These are phyloP conservation scores for Apiospora marii DNA, from an alignment of 2,329 filamentous ascomycete genomes.

Conservation along the genomic window DNA sequence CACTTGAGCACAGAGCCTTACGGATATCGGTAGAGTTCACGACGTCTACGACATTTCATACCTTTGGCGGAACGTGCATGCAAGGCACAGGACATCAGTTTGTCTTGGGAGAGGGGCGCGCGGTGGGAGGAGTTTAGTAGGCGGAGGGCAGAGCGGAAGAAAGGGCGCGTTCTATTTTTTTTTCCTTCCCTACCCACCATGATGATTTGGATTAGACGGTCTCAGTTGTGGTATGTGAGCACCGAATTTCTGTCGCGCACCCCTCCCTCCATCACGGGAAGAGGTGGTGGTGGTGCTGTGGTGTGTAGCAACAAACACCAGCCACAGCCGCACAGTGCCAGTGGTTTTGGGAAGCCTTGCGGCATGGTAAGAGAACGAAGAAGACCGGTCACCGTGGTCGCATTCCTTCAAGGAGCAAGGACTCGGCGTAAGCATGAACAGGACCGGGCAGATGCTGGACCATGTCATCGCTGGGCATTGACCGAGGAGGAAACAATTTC, in stretches of 20 bases:
- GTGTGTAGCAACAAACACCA: neutral
- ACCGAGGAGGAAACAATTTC: conserved; percentile 19
- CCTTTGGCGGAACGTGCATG: neutral
- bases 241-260: conserved; percentile 4
- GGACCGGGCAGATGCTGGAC: neutral
- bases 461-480: conserved; percentile 6
- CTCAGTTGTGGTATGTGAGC: conserved; percentile 20
- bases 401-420: neutral
- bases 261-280: conserved; percentile 11
- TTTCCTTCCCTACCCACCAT: conserved; percentile 6
- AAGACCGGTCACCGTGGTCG: neutral
- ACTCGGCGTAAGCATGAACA: neutral
- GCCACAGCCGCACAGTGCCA: conserved; percentile 11
- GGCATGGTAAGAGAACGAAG: neutral
- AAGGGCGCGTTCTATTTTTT: neutral
- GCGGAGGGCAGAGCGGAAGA: neutral
- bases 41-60: neutral
- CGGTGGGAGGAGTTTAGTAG: neutral
- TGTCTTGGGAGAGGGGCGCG: neutral
- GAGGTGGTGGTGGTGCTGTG: conserved; percentile 1
- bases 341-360: neutral
- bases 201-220: conserved; percentile 11
- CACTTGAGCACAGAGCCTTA: conserved; percentile 1
- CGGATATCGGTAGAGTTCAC: neutral
- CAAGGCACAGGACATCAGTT: conserved; percentile 21